phyloP scores from a whole-genome alignment of 768 basidiomycete genomes.

The Collybiopsis confluens region DNA sequence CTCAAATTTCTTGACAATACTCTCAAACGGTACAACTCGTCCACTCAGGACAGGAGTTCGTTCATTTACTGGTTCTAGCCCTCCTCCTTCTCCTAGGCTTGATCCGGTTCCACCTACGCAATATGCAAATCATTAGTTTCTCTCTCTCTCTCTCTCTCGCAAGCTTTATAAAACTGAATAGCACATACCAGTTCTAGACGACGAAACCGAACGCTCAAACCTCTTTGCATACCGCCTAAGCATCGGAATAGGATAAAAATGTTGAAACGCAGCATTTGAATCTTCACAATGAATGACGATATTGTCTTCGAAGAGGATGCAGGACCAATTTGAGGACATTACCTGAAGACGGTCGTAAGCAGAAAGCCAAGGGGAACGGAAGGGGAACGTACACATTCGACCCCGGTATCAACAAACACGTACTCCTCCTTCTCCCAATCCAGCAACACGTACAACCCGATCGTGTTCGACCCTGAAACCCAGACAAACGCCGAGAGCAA shows the following conservation, averaged over 20 bases:
- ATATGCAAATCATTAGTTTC: too few relatives aligned
- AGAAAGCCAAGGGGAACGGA: too few relatives aligned
- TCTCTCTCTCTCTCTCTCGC: too few relatives aligned
- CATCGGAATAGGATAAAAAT: constrained; percentile 59
- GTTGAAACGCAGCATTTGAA: constrained; percentile 57
- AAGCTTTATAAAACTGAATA: too few relatives aligned
- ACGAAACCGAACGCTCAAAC: too few relatives aligned
- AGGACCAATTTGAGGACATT: constrained; percentile 73
- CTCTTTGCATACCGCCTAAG: constrained; percentile 28
- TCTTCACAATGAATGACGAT: constrained; percentile 77
- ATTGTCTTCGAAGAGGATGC: constrained; percentile 58
- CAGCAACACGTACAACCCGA: constrained; percentile 58
- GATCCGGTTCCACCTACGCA: too few relatives aligned
- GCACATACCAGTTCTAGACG: too few relatives aligned
- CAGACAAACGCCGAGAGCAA: constrained; percentile 70
- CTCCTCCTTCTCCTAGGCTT: too few relatives aligned
- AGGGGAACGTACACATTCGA: constrained; percentile 54
- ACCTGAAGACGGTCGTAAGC: constrained; percentile 35
- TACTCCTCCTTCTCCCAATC: constrained; percentile 68
- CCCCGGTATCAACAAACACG: constrained; percentile 69
- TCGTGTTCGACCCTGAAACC: constrained; percentile 49
- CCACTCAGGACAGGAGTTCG: constrained; percentile 7
- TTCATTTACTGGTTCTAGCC: too few relatives aligned
- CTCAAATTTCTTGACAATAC: constrained; percentile 47
- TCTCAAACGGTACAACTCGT: constrained; percentile 39